Base-by-base conservation (phyloP, 2,329 filamentous ascomycete genomes). In the Ceratocystiopsis sp. region DNA sequence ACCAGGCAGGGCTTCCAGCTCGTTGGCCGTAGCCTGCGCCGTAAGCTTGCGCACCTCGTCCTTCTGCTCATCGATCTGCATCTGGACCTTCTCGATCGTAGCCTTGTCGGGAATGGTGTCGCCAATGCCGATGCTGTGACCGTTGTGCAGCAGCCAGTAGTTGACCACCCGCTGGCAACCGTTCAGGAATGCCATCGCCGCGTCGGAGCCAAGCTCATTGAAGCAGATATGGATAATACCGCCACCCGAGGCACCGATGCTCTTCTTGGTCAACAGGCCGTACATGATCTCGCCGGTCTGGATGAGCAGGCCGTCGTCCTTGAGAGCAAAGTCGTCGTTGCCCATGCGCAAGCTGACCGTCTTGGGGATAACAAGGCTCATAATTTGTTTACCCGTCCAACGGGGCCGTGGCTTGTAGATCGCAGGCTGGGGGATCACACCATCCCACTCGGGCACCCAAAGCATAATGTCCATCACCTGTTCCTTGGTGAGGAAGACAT, bases 381-480 rank as follows among this genome's bases (percentile, higher is more conserved):
- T 78, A 51, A 99, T 80, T 64, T 99, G 91, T 65, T 99, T 99
- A 53, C 91, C 91, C 42, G 89, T 96, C 91, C 91, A 99, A 52
- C 86, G 78, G 37, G 91, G 86, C 43, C 78, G 72, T 11, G 91
- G 91, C 63, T 94, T 95, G 50, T 93, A 56, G 50, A 99, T 94
- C n/a, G 89, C 86, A 14, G 91, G 91, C 34, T 80, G 76, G 7
- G 91, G 91, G 53, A 98, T 85, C 41, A 93, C 73, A 38, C 93
- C 93, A 62, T 98, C 86, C 93, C 93, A 98, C 44, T 87, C 80
- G 17, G 91, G 91, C 42, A 98, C 86, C 89, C 89, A 98, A 51
- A 99, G 72, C 69, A 98, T 80, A 52, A 93, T 73, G 60, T 95
- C 93, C 86, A 95, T 96, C 50, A 98, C 82, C 58, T 87, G 72